Conservation (phyloP, 2,329 filamentous ascomycete genomes). For the Bipolaris sorokiniana region DNA sequence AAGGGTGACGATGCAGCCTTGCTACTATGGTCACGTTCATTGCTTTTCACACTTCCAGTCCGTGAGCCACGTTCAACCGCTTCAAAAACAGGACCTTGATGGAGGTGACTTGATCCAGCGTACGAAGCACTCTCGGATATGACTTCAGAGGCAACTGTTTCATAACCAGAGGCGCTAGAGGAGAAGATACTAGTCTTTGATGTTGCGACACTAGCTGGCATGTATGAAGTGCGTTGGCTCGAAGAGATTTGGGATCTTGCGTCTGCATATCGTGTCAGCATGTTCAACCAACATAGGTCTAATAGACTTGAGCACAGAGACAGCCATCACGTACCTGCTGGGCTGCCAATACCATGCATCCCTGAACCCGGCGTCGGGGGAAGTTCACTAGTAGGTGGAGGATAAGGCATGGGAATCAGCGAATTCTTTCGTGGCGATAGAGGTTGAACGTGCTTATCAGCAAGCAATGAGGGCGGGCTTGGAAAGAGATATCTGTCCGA, state of each 20-base stretch:
- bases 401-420: constrained; percentile 20
- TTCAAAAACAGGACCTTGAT: constrained; percentile 18
- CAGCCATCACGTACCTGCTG: constrained; percentile 26
- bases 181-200: constrained; percentile 33
- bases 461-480: constrained; percentile 9
- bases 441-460: constrained; percentile 9
- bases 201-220: constrained; percentile 21
- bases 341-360: constrained; percentile 6
- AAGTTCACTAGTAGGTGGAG: constrained; percentile 27
- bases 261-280: constrained; percentile 17
- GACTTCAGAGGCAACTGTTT: constrained; percentile 26
- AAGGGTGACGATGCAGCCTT: constrained; percentile 30
- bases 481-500: constrained; percentile 4
- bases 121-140: constrained; percentile 19
- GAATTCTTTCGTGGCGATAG: constrained; percentile 21
- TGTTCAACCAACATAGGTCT: background rate
- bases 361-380: constrained; percentile 25
- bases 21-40: constrained; percentile 19
- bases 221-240: constrained; percentile 27
- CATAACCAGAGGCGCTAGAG: constrained; percentile 24
- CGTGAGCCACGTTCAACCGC: constrained; percentile 29
- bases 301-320: background rate
- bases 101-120: background rate
- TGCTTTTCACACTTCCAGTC: constrained; percentile 27
- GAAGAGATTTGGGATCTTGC: constrained; percentile 25